Conservation (phyloP, 73 alveolate genomes). For the Tetrahymena thermophila region DNA sequence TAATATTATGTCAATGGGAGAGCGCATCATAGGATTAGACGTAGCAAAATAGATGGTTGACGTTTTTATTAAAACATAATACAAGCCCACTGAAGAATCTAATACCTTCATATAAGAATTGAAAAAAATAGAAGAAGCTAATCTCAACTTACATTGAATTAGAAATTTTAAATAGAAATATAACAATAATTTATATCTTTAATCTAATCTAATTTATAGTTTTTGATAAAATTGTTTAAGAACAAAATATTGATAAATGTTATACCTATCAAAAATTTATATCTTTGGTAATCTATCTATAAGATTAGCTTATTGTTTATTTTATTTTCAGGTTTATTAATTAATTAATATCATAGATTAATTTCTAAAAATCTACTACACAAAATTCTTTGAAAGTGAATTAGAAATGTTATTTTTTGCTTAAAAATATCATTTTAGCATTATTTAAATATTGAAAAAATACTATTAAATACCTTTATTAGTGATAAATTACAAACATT, state of each 20-base stretch:
- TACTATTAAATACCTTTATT: too few species aligned
- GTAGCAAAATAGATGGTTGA: slow-evolving; percentile 54
- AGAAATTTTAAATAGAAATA: too few species aligned
- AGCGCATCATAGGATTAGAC: slow-evolving; percentile 47
- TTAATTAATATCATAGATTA: background rate
- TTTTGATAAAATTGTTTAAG: background rate
- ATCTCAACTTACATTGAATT: background rate
- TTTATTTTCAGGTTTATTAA: too few species aligned
- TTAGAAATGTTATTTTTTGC: too few species aligned
- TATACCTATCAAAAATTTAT: background rate
- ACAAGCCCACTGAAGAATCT: background rate
- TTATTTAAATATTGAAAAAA: too few species aligned
- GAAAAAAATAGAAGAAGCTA: background rate
- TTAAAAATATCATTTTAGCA: too few species aligned
- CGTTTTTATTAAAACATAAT: slow-evolving; percentile 14
- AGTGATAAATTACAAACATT: too few species aligned
- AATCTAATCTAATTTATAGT: too few species aligned
- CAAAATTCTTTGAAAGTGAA: too few species aligned
- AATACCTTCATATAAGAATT: background rate
- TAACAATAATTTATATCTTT: background rate
- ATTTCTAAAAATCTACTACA: too few species aligned
- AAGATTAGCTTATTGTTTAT: background rate
- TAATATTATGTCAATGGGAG: slow-evolving; percentile 59
- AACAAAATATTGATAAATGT: too few species aligned
- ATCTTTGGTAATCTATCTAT: background rate